Evolutionary conservation across 768 basidiomycete genomes (phyloP), one percentile per base, ranked within the genome.

Genomic region (Tulasnella sp.): DNA sequence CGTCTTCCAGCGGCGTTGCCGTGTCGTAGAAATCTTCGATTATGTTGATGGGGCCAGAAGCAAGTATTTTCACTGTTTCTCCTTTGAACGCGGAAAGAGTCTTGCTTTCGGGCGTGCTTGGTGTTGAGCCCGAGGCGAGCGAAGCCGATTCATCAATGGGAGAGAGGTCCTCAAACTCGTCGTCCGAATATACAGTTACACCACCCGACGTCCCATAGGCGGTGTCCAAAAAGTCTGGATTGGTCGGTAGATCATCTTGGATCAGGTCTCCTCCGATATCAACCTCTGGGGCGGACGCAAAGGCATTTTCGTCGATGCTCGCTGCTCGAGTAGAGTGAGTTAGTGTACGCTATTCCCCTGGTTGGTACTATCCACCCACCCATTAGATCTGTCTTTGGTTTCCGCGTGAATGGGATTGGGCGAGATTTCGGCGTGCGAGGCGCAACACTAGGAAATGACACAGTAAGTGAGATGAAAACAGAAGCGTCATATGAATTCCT

Each of bases 191-290:
- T 82, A 90, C 92, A 73, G 90, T 88, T 23, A 94, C 85, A 18
- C 94, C 94, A 5, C 90, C 92, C 23, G 93, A 91, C 32, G 92
- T 85, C 55, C 92, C 91, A 80, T 94, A 93, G 3, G 93, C 92
- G 74, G 89, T 89, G 80, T 95, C 94, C 70, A 99, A 86, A 82
- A 96, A 99, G 82, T 96, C 93, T 70, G 87, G 85, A 83, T 99
- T 97, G 29, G 88, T 92, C 0, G 97, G 97, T 11, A 99, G 86
- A 83, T 99, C 96, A 32, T 71, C 97, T 42, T 87, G 86, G 77
- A 99, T 91, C 90, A 98, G 91, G 83, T 98, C 97, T 18, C 93
- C 91, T 11, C 90, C 88, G 13, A 90, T 88, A 29, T 92, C 92
- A 57, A 97, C 86, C 80, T 94, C 91, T 2, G 94, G 94, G 9